Base-by-base conservation (phyloP, 2,329 filamentous ascomycete genomes). In the Microcyclosporella mali region DNA sequence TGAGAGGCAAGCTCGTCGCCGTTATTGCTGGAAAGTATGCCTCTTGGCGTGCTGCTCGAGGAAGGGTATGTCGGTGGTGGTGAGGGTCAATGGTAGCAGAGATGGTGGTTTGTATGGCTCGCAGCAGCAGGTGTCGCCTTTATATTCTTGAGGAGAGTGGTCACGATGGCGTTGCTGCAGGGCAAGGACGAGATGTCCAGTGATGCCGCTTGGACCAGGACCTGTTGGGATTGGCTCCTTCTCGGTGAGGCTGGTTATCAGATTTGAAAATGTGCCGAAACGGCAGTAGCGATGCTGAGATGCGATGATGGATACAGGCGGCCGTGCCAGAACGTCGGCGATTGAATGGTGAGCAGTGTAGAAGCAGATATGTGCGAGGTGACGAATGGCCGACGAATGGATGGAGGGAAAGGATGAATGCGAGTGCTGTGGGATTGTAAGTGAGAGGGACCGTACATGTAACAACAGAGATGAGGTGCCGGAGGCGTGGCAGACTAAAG, bases 401-500 rank as follows among this genome's bases (percentile, higher is more conserved):
- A 49, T 44, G n/a, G n/a, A n/a, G n/a, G n/a, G n/a, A n/a, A n/a
- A n/a, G n/a, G n/a, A n/a, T n/a, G n/a, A n/a, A n/a, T n/a, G n/a
- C n/a, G n/a, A n/a, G n/a, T n/a, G n/a, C n/a, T n/a, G n/a, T n/a
- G n/a, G n/a, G n/a, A n/a, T 25, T 6, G 21, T 25, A 9, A 25
- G 21, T 4, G 9, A 4, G 21, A 25, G 21, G 21, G 21, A 25
- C n/a, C n/a, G n/a, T n/a, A n/a, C n/a, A n/a, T n/a, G n/a, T n/a
- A n/a, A n/a, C n/a, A 9, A 25, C 21, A 9, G 6, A 25, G 21
- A 25, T 25, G 21, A 25, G 9, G 46, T 46, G 47, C 42, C 43
- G 42, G 31, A 41, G n/a, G n/a, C n/a, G 35, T 51, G 47, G 47
- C 44, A 48, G 35, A 45, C 36, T 25, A 25, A 25, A 25, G 37